Base-by-base conservation (phyloP, 1,284 basidiomycete species). In the Fomitopsis betulina region DNA sequence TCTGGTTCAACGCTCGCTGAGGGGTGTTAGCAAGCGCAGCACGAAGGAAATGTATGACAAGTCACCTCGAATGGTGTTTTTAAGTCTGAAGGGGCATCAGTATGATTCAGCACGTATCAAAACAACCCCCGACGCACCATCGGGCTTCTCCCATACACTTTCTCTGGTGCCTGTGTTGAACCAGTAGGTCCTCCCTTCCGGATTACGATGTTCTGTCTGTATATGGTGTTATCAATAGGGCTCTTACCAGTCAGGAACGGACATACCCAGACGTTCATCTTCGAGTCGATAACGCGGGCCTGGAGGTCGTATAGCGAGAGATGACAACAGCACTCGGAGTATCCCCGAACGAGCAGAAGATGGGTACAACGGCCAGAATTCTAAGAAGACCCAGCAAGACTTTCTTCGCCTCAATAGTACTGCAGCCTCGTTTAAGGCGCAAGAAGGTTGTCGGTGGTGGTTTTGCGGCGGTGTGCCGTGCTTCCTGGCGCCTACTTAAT, bases 91-190 rank as follows among this genome's bases (percentile, higher is more conserved):
- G 12, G 55, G 54, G 42, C 58, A 65, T 61, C 47, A 54, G 10
- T 52, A 40, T 32, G 21, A 33, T 32, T 40, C 39, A 10, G 7
- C 30, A 25, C 39, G 30, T 35, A 3, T 17, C n/a, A 27, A 27
- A n/a, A 10, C 17, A 10, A 9, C 12, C 25, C 19, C 33, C 56
- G 19, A 8, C 68, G 74, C 21, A 90, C 89, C 90, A 72, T 93
- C 91, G 64, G 90, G 91, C 67, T 93, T 93, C 74, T 93, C 90
- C 90, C 90, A 93, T 59, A 93, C 91, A 72, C 90, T 93, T 67
- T 90, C 87, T 63, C 83, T 82, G 0, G 84, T 86, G 12, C 75
- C 78, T 0, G 89, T 87, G 67, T 93, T 92, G 75, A 91, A 93
- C 91, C 91, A 93, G 65, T 93, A 93, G 0, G 89, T 91, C 9